Base-by-base conservation (phyloP, 805 yeast genomes). In the Metschnikowia amazonensis region DNA sequence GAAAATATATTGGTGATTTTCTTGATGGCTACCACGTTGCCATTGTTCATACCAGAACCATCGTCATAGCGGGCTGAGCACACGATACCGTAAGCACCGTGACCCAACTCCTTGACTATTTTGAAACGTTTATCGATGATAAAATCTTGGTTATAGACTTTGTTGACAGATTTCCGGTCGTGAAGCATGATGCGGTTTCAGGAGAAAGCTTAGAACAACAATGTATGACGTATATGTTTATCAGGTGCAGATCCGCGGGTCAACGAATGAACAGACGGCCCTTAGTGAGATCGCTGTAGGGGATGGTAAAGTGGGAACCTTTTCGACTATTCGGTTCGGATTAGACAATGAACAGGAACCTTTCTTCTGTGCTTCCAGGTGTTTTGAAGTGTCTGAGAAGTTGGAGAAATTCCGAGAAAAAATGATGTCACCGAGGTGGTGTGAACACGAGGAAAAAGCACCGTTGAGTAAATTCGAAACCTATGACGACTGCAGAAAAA, bases 71-170 rank as follows among this genome's bases (percentile, higher is more conserved):
- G 80, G 14, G 99, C 99, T 1, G 96, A 86, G 60, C 97, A 92
- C 5, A 94, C 99, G 3, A 92, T 84, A 34, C 99, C 99, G 60
- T 94, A 94, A 1, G 99, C 98, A 10, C 99, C 99, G 58, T 94
- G 97, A 4, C 99, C 99, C 32, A 94, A 77, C 57, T 94, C 98
- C 59, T 90, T 87, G 47, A 89, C 88, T 55, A 94, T 77, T 60
- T 89, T 87, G 63, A 92, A 89, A 44, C 97, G 72, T 53, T 80
- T 81, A 65, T 94, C 98, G 46, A 94, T 90, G 35, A 90, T 80
- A 64, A 94, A 94, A 61, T 89, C 96, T 67, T 94, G 99, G 60
- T 86, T 86, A 68, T 59, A 70, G 17, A 70, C 76, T 53, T 63
- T 63, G 51, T 66, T 66, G 39, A 70, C 67, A 3, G 64, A 46